Base-by-base conservation (phyloP, 2,329 filamentous ascomycete genomes). In the Dendrostoma leiphaemia region DNA sequence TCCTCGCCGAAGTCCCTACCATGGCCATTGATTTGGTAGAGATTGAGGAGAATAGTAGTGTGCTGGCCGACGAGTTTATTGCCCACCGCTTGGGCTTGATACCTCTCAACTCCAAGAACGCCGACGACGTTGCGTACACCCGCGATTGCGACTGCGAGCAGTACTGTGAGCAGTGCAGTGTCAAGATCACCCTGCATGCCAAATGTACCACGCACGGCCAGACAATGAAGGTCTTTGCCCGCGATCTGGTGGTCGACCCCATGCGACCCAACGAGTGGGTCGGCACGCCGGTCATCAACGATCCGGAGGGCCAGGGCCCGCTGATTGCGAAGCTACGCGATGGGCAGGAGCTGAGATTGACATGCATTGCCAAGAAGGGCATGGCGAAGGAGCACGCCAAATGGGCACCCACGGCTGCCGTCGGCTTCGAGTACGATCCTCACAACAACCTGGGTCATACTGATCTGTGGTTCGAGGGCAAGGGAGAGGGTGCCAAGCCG, bases 341-440 rank as follows among this genome's bases (percentile, higher is more conserved):
- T 66, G 91, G 89, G 2, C 94, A 99, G 74, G 91, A 96, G 71
- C 76, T 99, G 57, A 88, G 91, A 69, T 83, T 99, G 67, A 89
- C 84, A 58, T 97, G 93, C 68, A 89, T 97, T 61, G 94, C 93
- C 48, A 97, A 96, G 80, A 97, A 97, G 80, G 94, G 94, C 1
- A 97, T 97, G 61, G 92, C 93, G 34, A 99, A 99, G 78, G 94
- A 99, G 71, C 94, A 99, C 72, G 90, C 94, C 9, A 99, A 99
- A 73, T 99, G 94, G 94, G 89, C 91, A 65, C 92, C 94, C 2
- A 93, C 90, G 32, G 83, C 91, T 37, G 94, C 94, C 3, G 86
- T 99, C 37, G 92, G 91, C 23, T 99, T 99, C 69, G 94, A 99
- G 72, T 99, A 99, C 71, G 94, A 99, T 69, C 94, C 94, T 57